phyloP scores from a whole-genome alignment of 2,329 filamentous ascomycete genomes.

The Paraphoma chrysanthemicola region DNA sequence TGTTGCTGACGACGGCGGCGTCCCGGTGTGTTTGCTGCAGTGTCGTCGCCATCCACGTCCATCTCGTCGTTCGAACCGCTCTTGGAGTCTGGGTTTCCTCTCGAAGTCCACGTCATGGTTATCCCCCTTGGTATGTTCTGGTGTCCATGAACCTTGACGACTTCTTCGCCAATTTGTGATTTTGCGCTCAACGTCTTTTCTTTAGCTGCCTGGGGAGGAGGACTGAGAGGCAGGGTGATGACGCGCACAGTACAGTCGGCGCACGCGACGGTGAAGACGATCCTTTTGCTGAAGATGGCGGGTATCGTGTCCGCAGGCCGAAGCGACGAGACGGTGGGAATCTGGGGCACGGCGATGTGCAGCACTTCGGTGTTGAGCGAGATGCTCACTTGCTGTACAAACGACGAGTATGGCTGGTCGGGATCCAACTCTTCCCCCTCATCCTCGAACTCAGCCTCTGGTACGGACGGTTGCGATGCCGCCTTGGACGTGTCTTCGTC shows the following conservation, averaged over 20 bases:
- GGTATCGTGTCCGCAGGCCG: constrained; percentile 50
- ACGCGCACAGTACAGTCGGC: constrained; percentile 64
- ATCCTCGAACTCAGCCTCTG: constrained; percentile 56
- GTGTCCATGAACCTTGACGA: constrained; percentile 58
- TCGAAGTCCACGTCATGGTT: constrained; percentile 60
- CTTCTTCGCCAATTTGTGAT: constrained; percentile 53
- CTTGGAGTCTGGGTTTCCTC: constrained; percentile 21
- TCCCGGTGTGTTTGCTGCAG: constrained; percentile 20
- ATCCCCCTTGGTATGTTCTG: constrained; percentile 60
- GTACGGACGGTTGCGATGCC: constrained; percentile 20
- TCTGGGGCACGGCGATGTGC: constrained; percentile 58
- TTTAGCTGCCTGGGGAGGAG: constrained; percentile 54
- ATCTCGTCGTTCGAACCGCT: constrained; percentile 41
- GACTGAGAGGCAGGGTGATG: constrained; percentile 61
- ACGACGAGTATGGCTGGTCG: constrained; percentile 60
- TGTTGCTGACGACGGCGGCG: constrained; percentile 29
- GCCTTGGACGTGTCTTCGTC: constrained; percentile 56
- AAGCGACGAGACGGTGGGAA: constrained; percentile 40
- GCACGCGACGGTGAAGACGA: constrained; percentile 63
- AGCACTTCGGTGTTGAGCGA: constrained; percentile 61
- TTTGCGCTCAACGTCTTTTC: constrained; percentile 26
- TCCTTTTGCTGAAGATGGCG: constrained; percentile 55
- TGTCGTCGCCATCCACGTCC: constrained; percentile 42
- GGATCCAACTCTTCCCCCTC: constrained; percentile 67
- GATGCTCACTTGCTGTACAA: constrained; percentile 63